Base-by-base conservation (phyloP, 108 stramenopile species). In the Aurantiochytrium sp. region DNA sequence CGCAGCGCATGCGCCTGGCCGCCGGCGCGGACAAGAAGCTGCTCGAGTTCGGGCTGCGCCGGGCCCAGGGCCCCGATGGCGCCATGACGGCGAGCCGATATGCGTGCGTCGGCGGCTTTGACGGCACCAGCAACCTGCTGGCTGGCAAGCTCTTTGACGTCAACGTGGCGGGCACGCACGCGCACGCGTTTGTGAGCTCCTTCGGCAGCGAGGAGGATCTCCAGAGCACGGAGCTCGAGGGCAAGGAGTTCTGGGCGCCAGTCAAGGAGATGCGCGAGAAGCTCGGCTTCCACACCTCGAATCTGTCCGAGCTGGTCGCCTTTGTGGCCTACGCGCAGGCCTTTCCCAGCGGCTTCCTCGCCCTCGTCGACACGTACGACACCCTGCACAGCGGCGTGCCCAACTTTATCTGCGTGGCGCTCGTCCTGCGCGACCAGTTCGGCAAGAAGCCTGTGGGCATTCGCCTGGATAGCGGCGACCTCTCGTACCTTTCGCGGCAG, bases 31-130 rank as follows among this genome's bases (percentile, higher is more conserved):
- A 95, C 85, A 93, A 92, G 85, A 48, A 24, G 81, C 85, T 95
- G 68, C 90, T 97, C 36, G 98, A 99, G 92, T 99, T 99, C 92
- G 99, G 99, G 4, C 90, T 98, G 55, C 91, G 99, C 34, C 93
- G 99, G 4, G 98, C 99, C 3, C 97, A 99, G 90, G 99, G 98
- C 24, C 98, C 98, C 1, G 97, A 99, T 91, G 99, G 99, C 31
- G 99, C 94, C 34, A 93, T 97, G 55, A 93, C 94, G 31, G 99
- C 98, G 19, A 93, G 93, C 42, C 96, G 97, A 52, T 99, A 99
- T 89, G 86, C 94, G 54, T 95, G 95, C 88, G 32, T 98, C 37
- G 99, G 98, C 24, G 98, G 98, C 15, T 99, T 99, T 88, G 96
- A 97, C 87, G 98, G 90, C 30, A 98, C 98, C 24, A 93, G 95